Evolutionary conservation across 257 asterid genomes (phyloP).

Genomic region (Gentiana dahurica): DNA sequence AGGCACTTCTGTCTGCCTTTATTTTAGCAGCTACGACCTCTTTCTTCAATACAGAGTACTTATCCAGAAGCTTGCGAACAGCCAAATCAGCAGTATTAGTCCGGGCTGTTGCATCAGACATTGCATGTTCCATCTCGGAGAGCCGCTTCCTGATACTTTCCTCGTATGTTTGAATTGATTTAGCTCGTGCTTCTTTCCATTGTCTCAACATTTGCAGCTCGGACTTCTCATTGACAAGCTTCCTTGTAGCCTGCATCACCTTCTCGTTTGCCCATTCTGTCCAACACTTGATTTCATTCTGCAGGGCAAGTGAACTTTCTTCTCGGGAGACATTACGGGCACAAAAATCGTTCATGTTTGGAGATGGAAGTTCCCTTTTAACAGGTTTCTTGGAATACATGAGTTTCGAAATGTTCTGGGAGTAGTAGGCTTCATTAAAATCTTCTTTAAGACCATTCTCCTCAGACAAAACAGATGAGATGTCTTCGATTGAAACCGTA

Average conservation of each 20-base stretch:
- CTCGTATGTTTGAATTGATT: constrained; percentile 45
- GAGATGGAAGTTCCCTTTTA: no score
- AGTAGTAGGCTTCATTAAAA: no score
- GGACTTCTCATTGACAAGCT: constrained; percentile 45
- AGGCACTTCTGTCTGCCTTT: constrained; percentile 17
- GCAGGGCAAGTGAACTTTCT: constrained; percentile 7
- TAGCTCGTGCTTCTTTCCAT: constrained; percentile 52
- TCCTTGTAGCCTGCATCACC: constrained; percentile 62
- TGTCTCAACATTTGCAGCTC: constrained; percentile 67
- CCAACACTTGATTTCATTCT: constrained; percentile 51
- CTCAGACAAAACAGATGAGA: no score
- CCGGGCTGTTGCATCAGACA: constrained; percentile 39
- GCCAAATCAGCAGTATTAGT: constrained; percentile 28
- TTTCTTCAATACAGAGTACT: constrained; percentile 29
- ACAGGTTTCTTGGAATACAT: no score
- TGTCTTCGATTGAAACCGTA: no score
- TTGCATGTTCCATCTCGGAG: constrained; percentile 53
- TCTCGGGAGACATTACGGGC: no score
- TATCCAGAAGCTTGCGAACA: constrained; percentile 31
- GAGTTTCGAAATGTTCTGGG: no score
- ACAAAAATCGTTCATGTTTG: no score
- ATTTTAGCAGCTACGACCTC: constrained; percentile 34
- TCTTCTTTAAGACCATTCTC: no score
- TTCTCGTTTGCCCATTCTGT: constrained; percentile 62
- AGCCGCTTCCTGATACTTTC: constrained; percentile 46